Conservation (phyloP, 306 rosid genomes). For the Ormosia semicastrata region DNA sequence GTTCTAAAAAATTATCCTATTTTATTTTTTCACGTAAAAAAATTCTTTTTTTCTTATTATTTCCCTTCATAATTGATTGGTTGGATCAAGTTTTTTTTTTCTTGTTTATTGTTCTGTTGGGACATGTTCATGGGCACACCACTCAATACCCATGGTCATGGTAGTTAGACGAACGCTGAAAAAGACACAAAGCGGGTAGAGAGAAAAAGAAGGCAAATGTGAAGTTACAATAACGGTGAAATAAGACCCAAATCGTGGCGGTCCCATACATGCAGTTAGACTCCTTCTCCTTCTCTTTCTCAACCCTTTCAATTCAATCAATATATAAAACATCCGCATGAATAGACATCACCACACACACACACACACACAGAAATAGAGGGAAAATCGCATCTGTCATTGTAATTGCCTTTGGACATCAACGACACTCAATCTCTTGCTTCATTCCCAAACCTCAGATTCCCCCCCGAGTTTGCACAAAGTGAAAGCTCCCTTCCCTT, state of each 20-base stretch:
- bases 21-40: no score
- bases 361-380: not conserved
- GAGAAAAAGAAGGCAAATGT: not conserved
- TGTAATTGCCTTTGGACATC: conserved; percentile 29
- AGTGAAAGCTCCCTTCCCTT: not conserved
- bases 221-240: not conserved
- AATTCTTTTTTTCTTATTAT: not conserved
- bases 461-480: conserved; percentile 18
- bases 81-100: not conserved
- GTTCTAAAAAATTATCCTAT: no score
- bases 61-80: not conserved
- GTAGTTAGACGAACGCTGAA: conserved; percentile 13
- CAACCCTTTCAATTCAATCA: not conserved
- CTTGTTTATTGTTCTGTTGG: not conserved
- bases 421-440: conserved; percentile 68
- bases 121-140: conserved; percentile 2
- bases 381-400: conserved; percentile 37
- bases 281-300: not conserved
- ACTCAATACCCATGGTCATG: not conserved
- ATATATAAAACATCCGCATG: not conserved
- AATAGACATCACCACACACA: not conserved
- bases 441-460: conserved; percentile 52
- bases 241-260: conserved; percentile 20
- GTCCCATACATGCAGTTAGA: conserved; percentile 14
- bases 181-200: not conserved